A percentile compares a stretch with the other conserved stretches of the same genome.
phyloP scores from a whole-genome alignment of 352 stramenopile species.

The Phytopythium kandeliae region DNA sequence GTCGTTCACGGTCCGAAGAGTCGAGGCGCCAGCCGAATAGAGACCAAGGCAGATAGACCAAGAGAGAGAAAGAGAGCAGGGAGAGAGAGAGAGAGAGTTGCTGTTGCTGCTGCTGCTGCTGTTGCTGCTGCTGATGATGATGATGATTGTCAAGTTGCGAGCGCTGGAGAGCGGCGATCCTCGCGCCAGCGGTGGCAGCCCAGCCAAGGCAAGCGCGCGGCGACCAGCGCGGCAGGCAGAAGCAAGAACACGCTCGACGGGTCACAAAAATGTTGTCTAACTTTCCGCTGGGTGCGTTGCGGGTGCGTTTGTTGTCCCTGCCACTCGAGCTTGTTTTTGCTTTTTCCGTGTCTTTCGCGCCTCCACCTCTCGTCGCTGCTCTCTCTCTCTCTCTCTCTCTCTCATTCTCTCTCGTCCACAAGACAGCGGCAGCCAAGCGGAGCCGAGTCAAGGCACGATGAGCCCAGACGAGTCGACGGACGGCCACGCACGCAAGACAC shows the following conservation, averaged over 20 bases:
- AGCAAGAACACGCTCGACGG: constrained; percentile 12
- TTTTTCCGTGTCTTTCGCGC: constrained; percentile 4
- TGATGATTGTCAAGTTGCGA: too few species aligned
- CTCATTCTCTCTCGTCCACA: neutral
- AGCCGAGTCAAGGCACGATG: too few species aligned
- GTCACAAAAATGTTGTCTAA: constrained; percentile 78
- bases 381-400: neutral
- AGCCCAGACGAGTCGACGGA: too few species aligned
- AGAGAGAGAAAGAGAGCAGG: too few species aligned
- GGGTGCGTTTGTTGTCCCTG: constrained; percentile 13
- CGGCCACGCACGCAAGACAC: constrained; percentile 5
- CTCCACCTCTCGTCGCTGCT: too few species aligned
- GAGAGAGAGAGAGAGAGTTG: too few species aligned
- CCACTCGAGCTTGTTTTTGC: constrained; percentile 3
- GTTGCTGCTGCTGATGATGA: too few species aligned
- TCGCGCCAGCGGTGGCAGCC: too few species aligned
- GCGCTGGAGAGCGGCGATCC: too few species aligned
- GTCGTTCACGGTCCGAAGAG: constrained; percentile 35
- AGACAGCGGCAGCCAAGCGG: neutral
- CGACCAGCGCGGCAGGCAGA: too few species aligned
- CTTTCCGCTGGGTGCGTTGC: constrained; percentile 38
- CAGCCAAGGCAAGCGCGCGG: neutral
- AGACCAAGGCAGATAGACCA: too few species aligned
- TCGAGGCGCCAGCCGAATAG: constrained; percentile 26
- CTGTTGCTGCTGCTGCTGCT: too few species aligned